Percentiles rank a stretch among this genome's conserved stretches.
phyloP scores from a whole-genome alignment of 202 grass and related monocot species.

The Bolboschoenoplectus hybrid region DNA sequence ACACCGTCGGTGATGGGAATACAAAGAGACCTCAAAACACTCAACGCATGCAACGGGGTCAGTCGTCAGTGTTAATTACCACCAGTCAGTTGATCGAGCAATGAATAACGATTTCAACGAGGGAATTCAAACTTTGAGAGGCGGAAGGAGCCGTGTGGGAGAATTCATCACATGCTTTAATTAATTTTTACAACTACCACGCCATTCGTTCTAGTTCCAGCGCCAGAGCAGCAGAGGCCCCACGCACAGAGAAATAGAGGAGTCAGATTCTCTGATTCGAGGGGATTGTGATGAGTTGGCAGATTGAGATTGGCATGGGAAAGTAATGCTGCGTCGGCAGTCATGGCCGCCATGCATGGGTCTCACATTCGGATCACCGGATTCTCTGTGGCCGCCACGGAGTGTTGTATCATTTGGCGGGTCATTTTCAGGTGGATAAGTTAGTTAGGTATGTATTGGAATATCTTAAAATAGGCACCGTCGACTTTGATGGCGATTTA shows the following conservation, averaged over 20 bases:
- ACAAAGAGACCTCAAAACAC: not conserved
- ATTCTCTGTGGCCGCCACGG: not conserved
- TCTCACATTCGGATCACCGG: not conserved
- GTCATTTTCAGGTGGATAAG: not conserved
- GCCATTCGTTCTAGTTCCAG: too few species aligned
- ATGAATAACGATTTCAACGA: constrained; percentile 3
- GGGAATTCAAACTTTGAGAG: constrained; percentile 11
- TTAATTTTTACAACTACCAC: not conserved
- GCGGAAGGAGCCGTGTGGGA: constrained; percentile 1
- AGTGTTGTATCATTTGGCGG: not conserved
- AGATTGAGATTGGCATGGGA: not conserved
- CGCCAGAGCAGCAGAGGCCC: not conserved
- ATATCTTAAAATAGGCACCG: too few species aligned
- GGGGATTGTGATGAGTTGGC: constrained; percentile 6
- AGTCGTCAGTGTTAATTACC: too few species aligned
- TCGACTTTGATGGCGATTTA: too few species aligned
- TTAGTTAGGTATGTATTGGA: not conserved
- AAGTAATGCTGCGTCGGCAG: constrained; percentile 1
- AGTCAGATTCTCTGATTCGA: constrained; percentile 25
- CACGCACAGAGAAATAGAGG: not conserved
- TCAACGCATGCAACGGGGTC: not conserved
- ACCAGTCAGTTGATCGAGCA: too few species aligned
- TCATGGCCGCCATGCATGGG: not conserved
- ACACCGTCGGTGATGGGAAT: constrained; percentile 29
- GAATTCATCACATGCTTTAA: constrained; percentile 36